A percentile compares a stretch with the other conserved stretches of the same genome.
Evolutionary conservation across 441 rosid genomes (phyloP).

Genomic region (Dalechampia spathulata): DNA sequence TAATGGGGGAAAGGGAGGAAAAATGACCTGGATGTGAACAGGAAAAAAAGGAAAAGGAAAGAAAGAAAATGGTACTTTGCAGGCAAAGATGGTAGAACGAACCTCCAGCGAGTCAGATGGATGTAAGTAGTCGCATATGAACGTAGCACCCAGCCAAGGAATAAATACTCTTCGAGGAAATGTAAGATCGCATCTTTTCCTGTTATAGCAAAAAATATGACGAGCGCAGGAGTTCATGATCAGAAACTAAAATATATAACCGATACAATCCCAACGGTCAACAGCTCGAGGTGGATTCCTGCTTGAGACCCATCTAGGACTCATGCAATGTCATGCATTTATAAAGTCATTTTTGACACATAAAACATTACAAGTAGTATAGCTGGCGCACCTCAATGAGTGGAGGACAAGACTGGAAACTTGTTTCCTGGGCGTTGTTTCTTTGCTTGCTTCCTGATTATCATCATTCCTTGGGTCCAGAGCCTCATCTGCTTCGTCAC

Average conservation of each 20-base stretch:
- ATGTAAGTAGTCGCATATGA: constrained; percentile 75
- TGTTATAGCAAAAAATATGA: constrained; percentile 22
- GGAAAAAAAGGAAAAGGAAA: no score
- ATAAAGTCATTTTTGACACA: neutral
- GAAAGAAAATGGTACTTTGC: neutral
- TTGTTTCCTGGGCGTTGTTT: constrained; percentile 23
- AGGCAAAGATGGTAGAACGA: constrained; percentile 3
- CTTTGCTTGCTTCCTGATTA: constrained; percentile 25
- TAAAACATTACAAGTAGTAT: constrained; percentile 8
- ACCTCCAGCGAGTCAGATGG: constrained; percentile 79
- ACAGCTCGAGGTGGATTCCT: no score
- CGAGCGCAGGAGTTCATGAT: neutral
- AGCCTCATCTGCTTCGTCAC: constrained; percentile 75
- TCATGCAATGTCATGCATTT: no score
- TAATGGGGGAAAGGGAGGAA: neutral
- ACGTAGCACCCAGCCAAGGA: constrained; percentile 63
- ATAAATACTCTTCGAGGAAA: constrained; percentile 82
- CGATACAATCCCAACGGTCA: no score
- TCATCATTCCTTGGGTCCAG: constrained; percentile 18
- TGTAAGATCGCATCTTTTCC: constrained; percentile 48
- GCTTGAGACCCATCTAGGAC: no score
- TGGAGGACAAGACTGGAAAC: constrained; percentile 36
- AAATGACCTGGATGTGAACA: no score
- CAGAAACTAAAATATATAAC: constrained; percentile 1
- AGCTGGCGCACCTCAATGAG: constrained; percentile 46